phyloP scores from a whole-genome alignment of 306 rosid species.

The Adenanthera pavonina region DNA sequence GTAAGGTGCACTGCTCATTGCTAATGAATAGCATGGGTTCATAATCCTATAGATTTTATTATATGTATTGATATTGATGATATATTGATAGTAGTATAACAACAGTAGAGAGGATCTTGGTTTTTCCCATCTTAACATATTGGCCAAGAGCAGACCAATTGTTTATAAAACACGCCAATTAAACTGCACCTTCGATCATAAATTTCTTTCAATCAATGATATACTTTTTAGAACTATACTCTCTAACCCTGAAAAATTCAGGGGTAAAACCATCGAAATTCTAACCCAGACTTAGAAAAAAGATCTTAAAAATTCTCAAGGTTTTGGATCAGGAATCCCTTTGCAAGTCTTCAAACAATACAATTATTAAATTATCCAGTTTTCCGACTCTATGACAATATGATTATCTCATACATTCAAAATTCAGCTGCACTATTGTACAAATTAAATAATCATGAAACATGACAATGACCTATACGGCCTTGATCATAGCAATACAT shows the following conservation, averaged over 20 bases:
- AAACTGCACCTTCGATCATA: background rate
- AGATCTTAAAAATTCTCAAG: background rate
- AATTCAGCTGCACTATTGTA: background rate
- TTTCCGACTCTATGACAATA: background rate
- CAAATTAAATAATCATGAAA: slow-evolving; percentile 2
- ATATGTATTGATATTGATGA: no score
- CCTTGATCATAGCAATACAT: background rate
- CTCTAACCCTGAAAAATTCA: background rate
- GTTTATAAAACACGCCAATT: background rate
- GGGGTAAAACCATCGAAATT: background rate
- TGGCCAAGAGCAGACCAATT: no score
- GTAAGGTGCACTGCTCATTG: no score
- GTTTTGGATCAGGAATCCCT: background rate
- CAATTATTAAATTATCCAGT: background rate
- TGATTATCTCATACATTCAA: background rate
- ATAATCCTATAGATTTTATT: no score
- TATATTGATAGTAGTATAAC: background rate
- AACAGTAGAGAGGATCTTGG: background rate
- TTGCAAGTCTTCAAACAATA: slow-evolving; percentile 11
- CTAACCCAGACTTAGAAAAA: background rate
- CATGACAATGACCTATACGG: background rate
- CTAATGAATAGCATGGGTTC: no score
- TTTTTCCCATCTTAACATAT: no score
- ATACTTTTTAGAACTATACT: background rate
- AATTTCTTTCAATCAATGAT: background rate